These are phyloP conservation scores for Rhodotorula sp. DNA, from an alignment of 1,284 basidiomycete genomes.

Conservation along the genomic window DNA sequence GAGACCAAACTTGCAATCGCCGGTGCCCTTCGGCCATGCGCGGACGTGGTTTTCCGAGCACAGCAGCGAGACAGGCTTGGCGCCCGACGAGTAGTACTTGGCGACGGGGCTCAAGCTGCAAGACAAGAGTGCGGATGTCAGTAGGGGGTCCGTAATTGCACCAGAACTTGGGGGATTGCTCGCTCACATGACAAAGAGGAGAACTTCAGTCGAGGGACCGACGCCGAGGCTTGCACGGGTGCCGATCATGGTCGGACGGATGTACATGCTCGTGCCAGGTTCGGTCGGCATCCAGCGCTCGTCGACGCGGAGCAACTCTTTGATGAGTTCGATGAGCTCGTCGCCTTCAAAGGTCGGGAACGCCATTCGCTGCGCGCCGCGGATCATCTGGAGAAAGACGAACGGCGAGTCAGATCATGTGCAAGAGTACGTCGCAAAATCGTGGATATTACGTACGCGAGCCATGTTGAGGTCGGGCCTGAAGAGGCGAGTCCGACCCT, in stretches of 20 bases:
- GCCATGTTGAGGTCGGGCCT: slow-evolving; percentile 93
- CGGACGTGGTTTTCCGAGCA: slow-evolving; percentile 88
- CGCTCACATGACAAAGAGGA: slow-evolving; percentile 79
- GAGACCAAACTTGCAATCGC: slow-evolving; percentile 84
- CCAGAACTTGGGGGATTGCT: neutral
- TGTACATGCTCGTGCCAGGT: slow-evolving; percentile 74
- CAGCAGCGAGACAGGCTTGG: slow-evolving; percentile 90
- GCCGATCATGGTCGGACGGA: slow-evolving; percentile 76
- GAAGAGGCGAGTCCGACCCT: slow-evolving; percentile 82
- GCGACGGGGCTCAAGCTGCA: slow-evolving; percentile 56
- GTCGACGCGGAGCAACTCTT: slow-evolving; percentile 81
- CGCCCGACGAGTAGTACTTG: slow-evolving; percentile 91
- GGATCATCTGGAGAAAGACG: slow-evolving; percentile 53
- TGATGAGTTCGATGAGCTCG: slow-evolving; percentile 77
- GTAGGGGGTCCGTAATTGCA: neutral
- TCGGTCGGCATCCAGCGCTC: slow-evolving; percentile 89
- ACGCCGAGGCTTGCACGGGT: slow-evolving; percentile 87
- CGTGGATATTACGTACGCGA: slow-evolving; percentile 47
- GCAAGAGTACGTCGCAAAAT: too few species aligned
- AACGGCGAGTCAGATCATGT: neutral
- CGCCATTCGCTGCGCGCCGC: slow-evolving; percentile 62
- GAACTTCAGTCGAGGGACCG: slow-evolving; percentile 78
- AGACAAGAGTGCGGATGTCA: slow-evolving; percentile 7
- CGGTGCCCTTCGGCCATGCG: slow-evolving; percentile 56
- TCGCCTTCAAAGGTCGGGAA: slow-evolving; percentile 78